These are phyloP conservation scores for Cystoderma amianthinum DNA, from an alignment of 768 basidiomycete genomes.

Conservation along the genomic window DNA sequence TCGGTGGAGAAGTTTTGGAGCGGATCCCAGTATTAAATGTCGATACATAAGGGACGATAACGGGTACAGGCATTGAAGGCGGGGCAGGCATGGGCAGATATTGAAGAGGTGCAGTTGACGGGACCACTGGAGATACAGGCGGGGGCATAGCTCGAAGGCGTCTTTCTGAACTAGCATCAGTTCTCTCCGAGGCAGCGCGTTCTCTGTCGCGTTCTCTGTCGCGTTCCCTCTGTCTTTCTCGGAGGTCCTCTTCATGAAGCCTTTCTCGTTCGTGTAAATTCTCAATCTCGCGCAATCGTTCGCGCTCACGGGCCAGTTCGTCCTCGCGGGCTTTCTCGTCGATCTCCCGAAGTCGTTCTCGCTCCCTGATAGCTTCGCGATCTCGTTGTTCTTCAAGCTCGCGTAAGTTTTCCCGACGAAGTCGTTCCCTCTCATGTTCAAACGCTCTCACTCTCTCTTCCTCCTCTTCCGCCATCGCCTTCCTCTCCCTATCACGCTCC, in stretches of 20 bases:
- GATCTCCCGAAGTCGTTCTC: neutral
- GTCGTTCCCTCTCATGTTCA: neutral
- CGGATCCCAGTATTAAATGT: neutral
- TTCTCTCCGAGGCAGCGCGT: neutral
- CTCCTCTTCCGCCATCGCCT: constrained; percentile 5
- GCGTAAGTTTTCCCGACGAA: constrained; percentile 4
- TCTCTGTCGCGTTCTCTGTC: neutral
- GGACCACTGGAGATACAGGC: neutral
- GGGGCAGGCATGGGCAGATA: neutral
- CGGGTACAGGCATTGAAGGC: neutral
- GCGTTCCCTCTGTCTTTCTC: neutral
- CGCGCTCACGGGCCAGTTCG: neutral
- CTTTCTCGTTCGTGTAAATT: neutral
- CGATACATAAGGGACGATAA: neutral
- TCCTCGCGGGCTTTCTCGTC: neutral
- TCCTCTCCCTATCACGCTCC: constrained; percentile 6
- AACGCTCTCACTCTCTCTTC: neutral
- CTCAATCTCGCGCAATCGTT: neutral
- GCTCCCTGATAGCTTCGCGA: neutral
- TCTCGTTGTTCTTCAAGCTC: constrained; percentile 2
- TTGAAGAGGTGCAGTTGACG: neutral
- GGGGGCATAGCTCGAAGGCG: neutral
- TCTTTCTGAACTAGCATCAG: too few species aligned
- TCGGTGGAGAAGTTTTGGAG: neutral
- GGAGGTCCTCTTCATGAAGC: neutral